Base-by-base conservation (phyloP, 108 stramenopile species). In the Pelagomonas calceolata region DNA sequence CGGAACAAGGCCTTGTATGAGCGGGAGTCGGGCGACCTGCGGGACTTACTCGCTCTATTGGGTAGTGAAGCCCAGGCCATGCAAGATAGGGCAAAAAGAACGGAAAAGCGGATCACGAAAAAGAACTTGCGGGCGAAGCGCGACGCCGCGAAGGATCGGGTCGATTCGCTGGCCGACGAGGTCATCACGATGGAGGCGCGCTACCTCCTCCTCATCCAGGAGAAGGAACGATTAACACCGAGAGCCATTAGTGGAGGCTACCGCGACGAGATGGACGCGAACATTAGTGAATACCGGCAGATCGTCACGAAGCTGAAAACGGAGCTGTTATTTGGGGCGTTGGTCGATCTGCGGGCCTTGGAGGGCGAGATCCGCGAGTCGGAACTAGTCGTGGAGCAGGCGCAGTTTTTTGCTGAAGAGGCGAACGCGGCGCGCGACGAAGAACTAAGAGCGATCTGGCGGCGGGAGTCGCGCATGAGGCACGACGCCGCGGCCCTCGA, bases 1-100 rank as follows among this genome's bases (percentile, higher is more conserved):
- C 44, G 70, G 30, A 76, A 70, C 71, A 39, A 65, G 64, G 32
- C 35, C 64, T 67, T 76, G 35, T 71, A 70, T 63, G 68, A 18
- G 60, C 66, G 73, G 15, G 73, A 68, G 63, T 68, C 73, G 29
- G 30, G 32, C 44, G 32, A 18, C 32, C 29, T 68, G 36, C 26
- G 30, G 36, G 45, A 71, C 70, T 64, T 64, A 4, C 4, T 63
- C 16, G 16, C 51, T 31, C 68, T 34, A 12, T 39, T 67, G 17
- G 68, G 64, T 15, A 4, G 43, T 12, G 73, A 74, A 37, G 68
- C 68, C 68, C 30, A 64, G 34, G 63, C 5, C n/a, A 10, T 30
- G 63, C 4, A 12, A 4, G 45, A 60, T 36, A 21, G 64, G 34
- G 43, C 33, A 1, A 30, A 43, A 45, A 21, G 46, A 7, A 32